These are phyloP conservation scores for Theobroma grandiflorum DNA, from an alignment of 441 rosid species.

Conservation along the genomic window DNA sequence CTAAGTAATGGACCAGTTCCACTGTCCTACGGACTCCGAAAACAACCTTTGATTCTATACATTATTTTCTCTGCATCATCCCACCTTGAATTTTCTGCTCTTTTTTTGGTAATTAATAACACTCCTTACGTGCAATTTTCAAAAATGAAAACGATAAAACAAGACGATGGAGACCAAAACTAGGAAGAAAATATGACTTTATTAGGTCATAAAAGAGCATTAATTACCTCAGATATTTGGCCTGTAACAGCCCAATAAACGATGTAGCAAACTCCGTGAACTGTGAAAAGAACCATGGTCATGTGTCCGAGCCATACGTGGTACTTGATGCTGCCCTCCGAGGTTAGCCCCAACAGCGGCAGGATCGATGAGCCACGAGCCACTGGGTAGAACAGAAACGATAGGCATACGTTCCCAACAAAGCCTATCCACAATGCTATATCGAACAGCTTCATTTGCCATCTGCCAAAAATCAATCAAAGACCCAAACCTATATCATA, in stretches of 20 bases:
- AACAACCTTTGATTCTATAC: neutral
- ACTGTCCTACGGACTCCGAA: neutral
- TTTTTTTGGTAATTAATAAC: neutral
- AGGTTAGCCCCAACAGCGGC: slow-evolving; percentile 62
- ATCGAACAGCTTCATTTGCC: slow-evolving; percentile 49
- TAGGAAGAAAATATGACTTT: neutral
- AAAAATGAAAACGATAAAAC: neutral
- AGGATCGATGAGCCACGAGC: slow-evolving; percentile 67
- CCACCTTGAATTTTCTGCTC: neutral
- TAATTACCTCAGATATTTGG: slow-evolving; percentile 44
- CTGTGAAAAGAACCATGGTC: slow-evolving; percentile 56
- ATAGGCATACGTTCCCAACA: slow-evolving; percentile 58
- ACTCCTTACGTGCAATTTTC: neutral
- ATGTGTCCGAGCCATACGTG: slow-evolving; percentile 76
- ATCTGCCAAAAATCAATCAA: slow-evolving; percentile 37
- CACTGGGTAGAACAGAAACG: slow-evolving; percentile 70
- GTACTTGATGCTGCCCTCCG: slow-evolving; percentile 72
- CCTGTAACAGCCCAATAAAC: slow-evolving; percentile 44
- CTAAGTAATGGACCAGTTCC: neutral
- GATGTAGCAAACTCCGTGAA: slow-evolving; percentile 59
- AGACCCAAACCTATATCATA: neutral
- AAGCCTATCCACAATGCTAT: slow-evolving; percentile 47
- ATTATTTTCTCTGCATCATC: neutral
- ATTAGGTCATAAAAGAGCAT: neutral
- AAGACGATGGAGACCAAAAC: neutral